phyloP scores from a whole-genome alignment of 2,329 filamentous ascomycete species.

The Aureobasidium sp. region DNA sequence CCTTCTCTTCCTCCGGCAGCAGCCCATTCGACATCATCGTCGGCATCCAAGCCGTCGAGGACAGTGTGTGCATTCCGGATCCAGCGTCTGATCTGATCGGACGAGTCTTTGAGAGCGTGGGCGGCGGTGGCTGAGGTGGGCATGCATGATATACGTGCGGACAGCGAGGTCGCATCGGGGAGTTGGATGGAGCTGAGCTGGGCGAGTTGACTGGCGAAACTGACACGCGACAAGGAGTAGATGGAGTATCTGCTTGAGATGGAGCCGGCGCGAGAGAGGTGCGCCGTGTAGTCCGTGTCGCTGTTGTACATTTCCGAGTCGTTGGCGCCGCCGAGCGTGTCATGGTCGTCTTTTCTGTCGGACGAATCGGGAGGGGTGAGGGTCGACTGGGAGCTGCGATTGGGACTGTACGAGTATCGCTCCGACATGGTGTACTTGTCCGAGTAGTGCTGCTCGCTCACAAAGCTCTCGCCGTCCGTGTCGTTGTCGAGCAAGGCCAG shows the following conservation, averaged over 20 bases:
- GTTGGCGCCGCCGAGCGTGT: slow-evolving; percentile 43
- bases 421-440: slow-evolving; percentile 81
- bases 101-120: slow-evolving; percentile 84
- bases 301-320: slow-evolving; percentile 53
- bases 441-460: slow-evolving; percentile 61
- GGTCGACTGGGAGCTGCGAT: slow-evolving; percentile 27
- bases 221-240: slow-evolving; percentile 91
- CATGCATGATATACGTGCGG: slow-evolving; percentile 85
- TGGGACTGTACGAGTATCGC: slow-evolving; percentile 49
- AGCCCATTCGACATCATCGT: slow-evolving; percentile 98
- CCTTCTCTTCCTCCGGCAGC: slow-evolving; percentile 89
- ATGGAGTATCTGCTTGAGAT: slow-evolving; percentile 83
- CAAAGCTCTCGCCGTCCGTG: slow-evolving; percentile 32
- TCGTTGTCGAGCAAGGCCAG: slow-evolving; percentile 58
- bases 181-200: slow-evolving; percentile 92
- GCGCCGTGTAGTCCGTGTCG: slow-evolving; percentile 12
- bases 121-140: slow-evolving; percentile 87
- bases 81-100: slow-evolving; percentile 95
- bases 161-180: slow-evolving; percentile 85
- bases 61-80: slow-evolving; percentile 94
- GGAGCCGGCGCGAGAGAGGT: slow-evolving; percentile 64
- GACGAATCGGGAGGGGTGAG: slow-evolving; percentile 22
- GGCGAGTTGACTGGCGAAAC: slow-evolving; percentile 92
- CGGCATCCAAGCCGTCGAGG: slow-evolving; percentile 87
- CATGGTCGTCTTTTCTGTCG: slow-evolving; percentile 32